Evolutionary conservation across 225 moss, liverwort and hornwort species (phyloP).

Genomic region (Marchantia paleacea): DNA sequence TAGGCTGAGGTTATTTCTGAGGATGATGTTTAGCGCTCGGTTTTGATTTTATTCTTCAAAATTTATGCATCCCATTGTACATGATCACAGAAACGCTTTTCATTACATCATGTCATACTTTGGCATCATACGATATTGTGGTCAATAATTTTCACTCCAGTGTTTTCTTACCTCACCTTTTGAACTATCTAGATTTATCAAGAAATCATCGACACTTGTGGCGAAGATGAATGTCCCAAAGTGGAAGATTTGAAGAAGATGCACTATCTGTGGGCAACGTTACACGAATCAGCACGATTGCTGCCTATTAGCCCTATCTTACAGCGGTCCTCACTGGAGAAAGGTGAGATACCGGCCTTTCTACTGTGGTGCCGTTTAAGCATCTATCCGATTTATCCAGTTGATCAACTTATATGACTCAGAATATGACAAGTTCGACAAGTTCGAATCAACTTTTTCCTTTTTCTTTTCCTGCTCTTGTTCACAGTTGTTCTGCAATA

Average conservation of each 20-base stretch:
- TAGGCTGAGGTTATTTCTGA: background rate
- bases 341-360: slow-evolving; percentile 8
- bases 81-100: background rate
- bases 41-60: background rate
- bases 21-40: background rate
- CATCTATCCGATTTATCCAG: too few relatives aligned
- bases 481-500: too few relatives aligned
- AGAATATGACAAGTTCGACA: too few relatives aligned
- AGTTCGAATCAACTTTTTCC: too few relatives aligned
- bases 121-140: too few relatives aligned
- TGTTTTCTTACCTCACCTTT: background rate
- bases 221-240: background rate
- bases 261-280: slow-evolving; percentile 33
- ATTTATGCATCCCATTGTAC: background rate
- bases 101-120: too few relatives aligned
- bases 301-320: slow-evolving; percentile 31
- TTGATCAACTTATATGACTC: too few relatives aligned
- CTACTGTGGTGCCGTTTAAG: background rate
- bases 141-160: background rate
- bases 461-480: too few relatives aligned
- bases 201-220: slow-evolving; percentile 34
- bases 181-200: slow-evolving; percentile 22
- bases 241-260: slow-evolving; percentile 33
- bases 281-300: slow-evolving; percentile 41
- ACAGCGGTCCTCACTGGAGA: slow-evolving; percentile 34